Conservation (phyloP, 176 grass and related monocot genomes). For the Saccharum officinarum region DNA sequence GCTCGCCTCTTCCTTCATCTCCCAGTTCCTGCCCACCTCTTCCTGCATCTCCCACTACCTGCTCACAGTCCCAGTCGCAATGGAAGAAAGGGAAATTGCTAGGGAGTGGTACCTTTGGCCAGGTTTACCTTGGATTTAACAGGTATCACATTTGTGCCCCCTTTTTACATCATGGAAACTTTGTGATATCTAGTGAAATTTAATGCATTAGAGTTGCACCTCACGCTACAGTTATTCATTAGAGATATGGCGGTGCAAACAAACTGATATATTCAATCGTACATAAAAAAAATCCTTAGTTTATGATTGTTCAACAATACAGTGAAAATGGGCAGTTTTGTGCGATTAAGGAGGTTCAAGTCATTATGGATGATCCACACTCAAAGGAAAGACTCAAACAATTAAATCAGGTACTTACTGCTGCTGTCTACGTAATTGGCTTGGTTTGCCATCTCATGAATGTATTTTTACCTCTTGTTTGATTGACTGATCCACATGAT, state of each 20-base stretch:
- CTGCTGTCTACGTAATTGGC: constrained; percentile 18
- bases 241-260: not conserved
- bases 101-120: constrained; percentile 90
- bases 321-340: constrained; percentile 94
- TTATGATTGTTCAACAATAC: constrained; percentile 24
- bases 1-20: constrained; percentile 45
- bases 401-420: constrained; percentile 74
- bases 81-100: constrained; percentile 89
- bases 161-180: not conserved
- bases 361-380: constrained; percentile 93
- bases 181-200: not conserved
- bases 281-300: not conserved
- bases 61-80: constrained; percentile 40
- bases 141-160: constrained; percentile 47
- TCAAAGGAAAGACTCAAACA: constrained; percentile 95
- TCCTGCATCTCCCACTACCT: constrained; percentile 36
- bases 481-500: constrained; percentile 28
- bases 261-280: constrained; percentile 12
- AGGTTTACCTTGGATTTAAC: constrained; percentile 94
- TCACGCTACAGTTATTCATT: not conserved
- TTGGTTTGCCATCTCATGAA: not conserved
- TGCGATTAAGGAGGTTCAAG: constrained; percentile 95
- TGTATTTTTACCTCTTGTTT: constrained; percentile 19
- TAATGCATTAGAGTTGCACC: not conserved
- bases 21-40: constrained; percentile 37